phyloP scores from a whole-genome alignment of 441 rosid species.

The Rhodomyrtus psidioides region DNA sequence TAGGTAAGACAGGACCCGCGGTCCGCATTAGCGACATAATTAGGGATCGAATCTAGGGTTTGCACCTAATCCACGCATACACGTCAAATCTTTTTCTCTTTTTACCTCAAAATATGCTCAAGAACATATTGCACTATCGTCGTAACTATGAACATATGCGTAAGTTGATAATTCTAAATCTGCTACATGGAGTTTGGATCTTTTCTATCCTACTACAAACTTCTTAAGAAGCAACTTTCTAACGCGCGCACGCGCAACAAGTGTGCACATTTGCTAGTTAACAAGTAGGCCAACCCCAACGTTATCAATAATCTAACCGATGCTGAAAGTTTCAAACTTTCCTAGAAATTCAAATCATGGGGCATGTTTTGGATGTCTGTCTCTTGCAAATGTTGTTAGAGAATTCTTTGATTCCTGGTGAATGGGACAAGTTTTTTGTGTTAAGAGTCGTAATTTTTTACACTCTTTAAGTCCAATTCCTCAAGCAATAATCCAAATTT shows the following conservation, averaged over 20 bases:
- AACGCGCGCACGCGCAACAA: no score
- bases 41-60: not conserved
- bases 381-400: not conserved
- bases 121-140: not conserved
- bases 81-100: not conserved
- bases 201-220: not conserved
- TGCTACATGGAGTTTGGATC: not conserved
- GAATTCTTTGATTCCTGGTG: not conserved
- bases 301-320: not conserved
- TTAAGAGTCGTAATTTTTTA: not conserved
- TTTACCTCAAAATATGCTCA: not conserved
- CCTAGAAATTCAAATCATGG: not conserved
- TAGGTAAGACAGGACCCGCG: not conserved
- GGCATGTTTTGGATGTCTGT: not conserved
- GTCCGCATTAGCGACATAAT: not conserved
- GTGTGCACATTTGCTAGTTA: not conserved
- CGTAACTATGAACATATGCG: not conserved
- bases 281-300: no score
- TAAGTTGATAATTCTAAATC: not conserved
- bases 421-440: not conserved
- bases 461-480: not conserved
- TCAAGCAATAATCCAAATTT: not conserved
- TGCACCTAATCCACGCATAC: not conserved
- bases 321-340: not conserved
- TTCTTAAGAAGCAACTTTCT: not conserved